These are phyloP conservation scores for Phytophthora litchii DNA, from an alignment of 352 stramenopile genomes.

Conservation along the genomic window DNA sequence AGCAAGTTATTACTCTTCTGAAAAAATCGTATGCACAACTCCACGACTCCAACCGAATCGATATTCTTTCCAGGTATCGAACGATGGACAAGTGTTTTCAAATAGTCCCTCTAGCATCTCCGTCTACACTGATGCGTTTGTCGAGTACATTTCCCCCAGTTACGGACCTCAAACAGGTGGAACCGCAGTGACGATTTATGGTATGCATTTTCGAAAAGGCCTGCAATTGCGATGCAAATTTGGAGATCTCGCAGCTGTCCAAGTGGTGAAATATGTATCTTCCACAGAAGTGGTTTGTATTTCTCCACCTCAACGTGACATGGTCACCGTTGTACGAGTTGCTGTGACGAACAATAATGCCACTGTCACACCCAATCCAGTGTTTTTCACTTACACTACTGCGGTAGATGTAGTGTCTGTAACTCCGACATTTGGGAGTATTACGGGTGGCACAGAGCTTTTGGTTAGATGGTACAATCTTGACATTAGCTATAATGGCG, in stretches of 20 bases:
- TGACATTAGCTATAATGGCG: slow-evolving; percentile 42
- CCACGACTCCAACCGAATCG: slow-evolving; percentile 56
- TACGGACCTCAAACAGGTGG: slow-evolving; percentile 77
- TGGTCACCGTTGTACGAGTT: slow-evolving; percentile 47
- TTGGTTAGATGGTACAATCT: slow-evolving; percentile 67
- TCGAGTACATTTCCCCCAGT: slow-evolving; percentile 69
- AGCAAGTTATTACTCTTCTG: slow-evolving; percentile 55
- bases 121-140: slow-evolving; percentile 77
- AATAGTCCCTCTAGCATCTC: slow-evolving; percentile 61
- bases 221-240: slow-evolving; percentile 78
- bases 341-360: slow-evolving; percentile 76
- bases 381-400: slow-evolving; percentile 85
- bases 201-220: slow-evolving; percentile 77
- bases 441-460: slow-evolving; percentile 56
- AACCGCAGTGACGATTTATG: slow-evolving; percentile 85
- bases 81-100: slow-evolving; percentile 69
- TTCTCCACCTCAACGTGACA: slow-evolving; percentile 54
- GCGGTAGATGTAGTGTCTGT: slow-evolving; percentile 57
- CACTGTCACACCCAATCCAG: slow-evolving; percentile 59
- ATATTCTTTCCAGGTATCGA: slow-evolving; percentile 83
- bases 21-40: slow-evolving; percentile 62
- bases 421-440: slow-evolving; percentile 52
- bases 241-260: slow-evolving; percentile 49
- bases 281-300: slow-evolving; percentile 74
- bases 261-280: slow-evolving; percentile 72